Evolutionary conservation across 192 early-diverging fungal genomes (phyloP), one percentile per base, ranked within the genome.

Genomic region (Dissophora globulifera): DNA sequence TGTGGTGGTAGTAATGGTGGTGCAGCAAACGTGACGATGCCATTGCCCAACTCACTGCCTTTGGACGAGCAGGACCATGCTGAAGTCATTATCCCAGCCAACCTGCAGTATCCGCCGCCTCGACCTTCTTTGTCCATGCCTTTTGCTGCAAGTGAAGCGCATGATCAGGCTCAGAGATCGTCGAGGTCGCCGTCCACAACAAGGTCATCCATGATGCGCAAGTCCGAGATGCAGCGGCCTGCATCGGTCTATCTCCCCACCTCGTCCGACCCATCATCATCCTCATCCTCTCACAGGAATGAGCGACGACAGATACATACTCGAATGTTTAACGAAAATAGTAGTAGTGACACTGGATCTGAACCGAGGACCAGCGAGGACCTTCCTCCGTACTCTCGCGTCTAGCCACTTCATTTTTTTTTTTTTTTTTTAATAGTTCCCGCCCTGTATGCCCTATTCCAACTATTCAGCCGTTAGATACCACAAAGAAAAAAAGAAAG

Each of bases 1-100:
- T 38, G 13, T 38, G 35, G 35, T 38, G 35, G 46, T n/a, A 47
- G 45, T 22, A 47, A 1, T 22, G 20, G 46, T 20, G 20, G n/a
- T 47, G 46, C 15, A 1, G 20, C 15, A 1, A 47, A 8, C n/a
- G 46, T 7, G 15, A 9, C 20, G 46, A 17, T 47, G 16, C 46
- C 46, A 20, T 19, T 7, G 20, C 4, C 7, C 4, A 54, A 17
- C 17, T 7, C 15, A 4, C 42, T 59, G 43, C 41, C 57, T 0
- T 26, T 25, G 3, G 57, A 59, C 16, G 57, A 59, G 17, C 42
- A 59, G 29, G 57, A 59, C 19, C 46, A 59, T 59, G 27, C 48
- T 10, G 57, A 59, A 19, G 43, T 59, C 3, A 10, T 30, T 17
- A 47, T 59, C 19, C 43, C 57, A 3, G 27, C 3, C 25, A n/a